Evolutionary conservation across 768 basidiomycete species (phyloP).

Genomic region (Psilocybe subaeruginosa): DNA sequence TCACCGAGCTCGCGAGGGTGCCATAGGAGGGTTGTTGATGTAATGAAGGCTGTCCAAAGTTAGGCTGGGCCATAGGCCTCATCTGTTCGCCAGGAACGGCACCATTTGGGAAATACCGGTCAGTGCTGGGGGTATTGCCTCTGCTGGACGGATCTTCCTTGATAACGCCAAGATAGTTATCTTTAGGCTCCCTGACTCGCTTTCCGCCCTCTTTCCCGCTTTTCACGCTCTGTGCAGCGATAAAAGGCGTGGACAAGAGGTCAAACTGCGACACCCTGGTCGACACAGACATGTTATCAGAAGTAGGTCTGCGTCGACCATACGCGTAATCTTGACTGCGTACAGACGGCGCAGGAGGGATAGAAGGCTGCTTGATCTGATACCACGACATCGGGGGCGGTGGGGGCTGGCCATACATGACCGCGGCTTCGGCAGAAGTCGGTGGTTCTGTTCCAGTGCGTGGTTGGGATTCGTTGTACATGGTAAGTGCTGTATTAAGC

Average conservation of each 20-base stretch:
- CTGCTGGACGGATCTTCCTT: slow-evolving; percentile 40
- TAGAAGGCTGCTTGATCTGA: slow-evolving; percentile 18
- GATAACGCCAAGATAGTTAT: slow-evolving; percentile 37
- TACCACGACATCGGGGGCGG: slow-evolving; percentile 33
- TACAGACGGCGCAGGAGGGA: slow-evolving; percentile 20
- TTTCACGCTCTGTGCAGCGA: slow-evolving; percentile 24
- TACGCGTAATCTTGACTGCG: slow-evolving; percentile 25
- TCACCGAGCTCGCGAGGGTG: slow-evolving; percentile 22
- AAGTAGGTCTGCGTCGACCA: slow-evolving; percentile 23
- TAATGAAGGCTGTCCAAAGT: slow-evolving; percentile 17
- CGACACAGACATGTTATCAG: slow-evolving; percentile 27
- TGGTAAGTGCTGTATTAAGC: slow-evolving; percentile 8
- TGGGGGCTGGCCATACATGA: slow-evolving; percentile 19
- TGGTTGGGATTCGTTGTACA: slow-evolving; percentile 10
- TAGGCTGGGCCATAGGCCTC: slow-evolving; percentile 18
- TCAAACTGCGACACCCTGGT: slow-evolving; percentile 39
- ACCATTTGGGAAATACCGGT: slow-evolving; percentile 16
- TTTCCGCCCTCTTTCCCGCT: slow-evolving; percentile 25
- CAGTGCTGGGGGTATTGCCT: slow-evolving; percentile 27
- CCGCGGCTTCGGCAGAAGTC: slow-evolving; percentile 5
- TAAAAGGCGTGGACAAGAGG: slow-evolving; percentile 31
- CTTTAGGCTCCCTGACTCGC: slow-evolving; percentile 27
- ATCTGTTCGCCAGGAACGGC: slow-evolving; percentile 7
- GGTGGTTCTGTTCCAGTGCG: slow-evolving; percentile 14
- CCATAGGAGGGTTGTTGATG: slow-evolving; percentile 20